Conservation (phyloP, 2,329 filamentous ascomycete genomes). For the Aspergillus sergii region DNA sequence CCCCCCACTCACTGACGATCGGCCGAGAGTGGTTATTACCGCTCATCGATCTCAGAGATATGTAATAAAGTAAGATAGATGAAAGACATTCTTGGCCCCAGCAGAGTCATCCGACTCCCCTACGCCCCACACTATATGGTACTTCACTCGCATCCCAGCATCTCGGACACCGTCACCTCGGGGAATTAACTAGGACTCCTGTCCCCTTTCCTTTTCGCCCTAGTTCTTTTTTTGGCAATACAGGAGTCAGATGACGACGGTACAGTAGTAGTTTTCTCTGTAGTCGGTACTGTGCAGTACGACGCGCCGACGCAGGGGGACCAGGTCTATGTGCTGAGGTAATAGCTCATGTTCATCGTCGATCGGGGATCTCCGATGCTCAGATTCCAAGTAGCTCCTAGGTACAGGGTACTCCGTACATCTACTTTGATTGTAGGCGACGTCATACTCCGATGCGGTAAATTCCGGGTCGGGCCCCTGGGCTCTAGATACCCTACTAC, state of each 20-base stretch:
- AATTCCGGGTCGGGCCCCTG: neutral
- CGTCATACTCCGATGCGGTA: neutral
- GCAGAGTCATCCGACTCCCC: conserved; percentile 3
- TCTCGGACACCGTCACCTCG: neutral
- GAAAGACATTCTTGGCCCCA: neutral
- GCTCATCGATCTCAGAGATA: neutral
- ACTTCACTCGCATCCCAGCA: neutral
- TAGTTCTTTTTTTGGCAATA: neutral
- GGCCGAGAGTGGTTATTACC: neutral
- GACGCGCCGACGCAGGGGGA: neutral
- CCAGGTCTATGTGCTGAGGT: neutral
- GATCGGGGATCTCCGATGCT: neutral
- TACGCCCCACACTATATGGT: neutral
- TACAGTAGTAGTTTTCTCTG: neutral
- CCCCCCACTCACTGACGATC: neutral
- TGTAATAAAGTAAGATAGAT: neutral
- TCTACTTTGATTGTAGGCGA: neutral
- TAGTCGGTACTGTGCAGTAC: neutral
- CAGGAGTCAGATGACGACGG: neutral
- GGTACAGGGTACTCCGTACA: neutral
- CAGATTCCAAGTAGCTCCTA: neutral
- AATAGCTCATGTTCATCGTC: neutral
- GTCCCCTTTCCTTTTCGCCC: neutral
- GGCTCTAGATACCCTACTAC: neutral
- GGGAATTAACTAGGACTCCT: neutral